Evolutionary conservation across 352 stramenopile species (phyloP), one percentile per base, ranked within the genome.

Genomic region (Phytophthora colocasiae): DNA sequence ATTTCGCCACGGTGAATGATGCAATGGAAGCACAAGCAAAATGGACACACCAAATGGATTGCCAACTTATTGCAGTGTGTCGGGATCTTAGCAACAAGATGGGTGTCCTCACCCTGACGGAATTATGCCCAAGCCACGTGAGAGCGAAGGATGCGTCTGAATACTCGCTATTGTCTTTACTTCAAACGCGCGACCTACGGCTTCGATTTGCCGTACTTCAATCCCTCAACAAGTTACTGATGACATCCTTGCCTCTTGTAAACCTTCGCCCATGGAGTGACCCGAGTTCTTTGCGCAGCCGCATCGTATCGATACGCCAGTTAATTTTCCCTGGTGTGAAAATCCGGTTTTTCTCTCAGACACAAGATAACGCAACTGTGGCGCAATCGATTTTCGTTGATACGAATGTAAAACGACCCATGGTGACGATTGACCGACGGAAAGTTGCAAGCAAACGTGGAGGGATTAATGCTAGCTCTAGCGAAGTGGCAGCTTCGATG

Each of bases 21-120:
- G 83, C 83, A 6, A 51, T 81, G 14, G 56, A 71, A 29, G 71
- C 80, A 12, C 82, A 92, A 63, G 53, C 46, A 11, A 88, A 89
- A 63, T 93, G 85, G 85, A 90, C 81, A 14, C 69, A 87, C 50
- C 69, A 75, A 19, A 93, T 93, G 85, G 85, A 93, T 65, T 80
- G 77, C 24, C 83, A 92, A 54, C 60, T 94, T 29, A 82, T 94
- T 44, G 58, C 69, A 12, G 57, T 87, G 26, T 76, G 67, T 29
- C 73, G 71, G 19, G 56, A 76, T 19, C 38, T 87, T 15, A 85
- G 83, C 34, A 66, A 74, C 14, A 74, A 56, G 8, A 69, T 91
- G 32, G 86, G 86, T 34, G 65, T 94, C 12, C 67, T 92, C 0
- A 83, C 74, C 12, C 60, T 92, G 8, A 73, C 71, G 22, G 83